Base-by-base conservation (phyloP, 1,284 basidiomycete genomes). In the Meripilus lineatus region DNA sequence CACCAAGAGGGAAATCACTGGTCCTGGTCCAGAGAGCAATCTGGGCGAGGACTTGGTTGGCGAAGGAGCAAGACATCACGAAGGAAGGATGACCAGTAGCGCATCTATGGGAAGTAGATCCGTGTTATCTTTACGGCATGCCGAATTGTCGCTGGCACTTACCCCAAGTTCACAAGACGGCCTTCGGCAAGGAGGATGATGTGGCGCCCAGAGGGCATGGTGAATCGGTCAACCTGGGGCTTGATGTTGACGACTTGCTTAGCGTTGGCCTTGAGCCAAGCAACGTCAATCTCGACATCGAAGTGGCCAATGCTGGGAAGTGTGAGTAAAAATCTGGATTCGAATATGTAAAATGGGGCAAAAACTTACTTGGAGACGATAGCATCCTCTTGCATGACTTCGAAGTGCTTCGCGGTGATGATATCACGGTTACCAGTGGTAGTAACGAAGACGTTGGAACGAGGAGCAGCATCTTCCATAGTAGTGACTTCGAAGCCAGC, bases 31-130 rank as follows among this genome's bases (percentile, higher is more conserved):
- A 99, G 65, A 99, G 85, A 22, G 93, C 95, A 60, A 99, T 98
- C 75, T 99, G 95, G 40, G 95, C 95, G 55, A 99, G 79, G 50
- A 93, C 91, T 74, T 99, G 95, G 81, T 99, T 99, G 68, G 92
- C 75, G 79, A 99, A 99, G 45, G 96, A 99, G 77, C 93, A 97
- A 30, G 94, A 97, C 96, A 99, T 99, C 75, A 99, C 95, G 70
- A 92, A 92, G 42, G 92, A 94, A 35, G 92, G 92, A 70, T 95
- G 92, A 46, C 92, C 92, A 51, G 91, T 95, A 36, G 85, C 87
- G 64, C 87, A 90, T 28, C 84, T 72, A 45, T 32, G 42, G 38
- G 4, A 25, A 50, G 38, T 33, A 17, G 20, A 33, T 51, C 32
- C 45, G 50, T 38, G 37, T 6, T 8, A 17, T 22, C 20, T 42